These are phyloP conservation scores for Suhomyces sp. DNA, from an alignment of 805 yeast genomes.

Conservation along the genomic window DNA sequence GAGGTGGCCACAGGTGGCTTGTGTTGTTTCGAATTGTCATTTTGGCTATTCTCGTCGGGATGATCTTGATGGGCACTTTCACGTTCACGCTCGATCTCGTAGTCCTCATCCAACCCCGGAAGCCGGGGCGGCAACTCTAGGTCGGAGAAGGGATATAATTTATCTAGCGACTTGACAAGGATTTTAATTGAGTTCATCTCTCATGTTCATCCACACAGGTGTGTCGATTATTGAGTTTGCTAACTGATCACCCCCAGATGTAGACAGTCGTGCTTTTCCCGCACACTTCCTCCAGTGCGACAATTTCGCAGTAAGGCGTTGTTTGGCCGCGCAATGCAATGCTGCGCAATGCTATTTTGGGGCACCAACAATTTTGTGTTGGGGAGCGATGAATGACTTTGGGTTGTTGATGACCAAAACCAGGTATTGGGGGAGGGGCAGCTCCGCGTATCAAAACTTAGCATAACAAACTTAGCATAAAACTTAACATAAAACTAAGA, in stretches of 20 bases:
- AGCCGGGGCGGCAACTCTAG: conserved; percentile 7
- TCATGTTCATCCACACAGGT: not conserved
- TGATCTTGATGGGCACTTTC: not conserved
- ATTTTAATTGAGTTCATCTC: conserved; percentile 35
- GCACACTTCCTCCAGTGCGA: not conserved
- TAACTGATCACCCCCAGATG: not conserved
- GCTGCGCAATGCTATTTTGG: not conserved
- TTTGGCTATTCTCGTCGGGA: not conserved
- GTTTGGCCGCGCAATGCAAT: not conserved
- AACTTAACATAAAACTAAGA: too few relatives aligned
- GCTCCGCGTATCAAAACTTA: not conserved
- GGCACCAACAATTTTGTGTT: not conserved
- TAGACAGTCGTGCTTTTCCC: not conserved
- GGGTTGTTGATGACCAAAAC: not conserved
- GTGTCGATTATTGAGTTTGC: not conserved
- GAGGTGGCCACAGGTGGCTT: not conserved
- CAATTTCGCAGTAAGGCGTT: not conserved
- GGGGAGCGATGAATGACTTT: not conserved
- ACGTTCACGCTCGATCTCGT: not conserved
- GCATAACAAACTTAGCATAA: not conserved
- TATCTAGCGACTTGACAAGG: conserved; percentile 32
- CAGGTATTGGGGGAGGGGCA: not conserved
- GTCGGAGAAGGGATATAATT: conserved; percentile 16
- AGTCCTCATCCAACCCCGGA: conserved; percentile 8
- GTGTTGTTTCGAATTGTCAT: not conserved